Percentiles rank a stretch among this genome's conserved stretches.
Evolutionary conservation across 768 basidiomycete species (phyloP).

Genomic region (Cubamyces lactineus): DNA sequence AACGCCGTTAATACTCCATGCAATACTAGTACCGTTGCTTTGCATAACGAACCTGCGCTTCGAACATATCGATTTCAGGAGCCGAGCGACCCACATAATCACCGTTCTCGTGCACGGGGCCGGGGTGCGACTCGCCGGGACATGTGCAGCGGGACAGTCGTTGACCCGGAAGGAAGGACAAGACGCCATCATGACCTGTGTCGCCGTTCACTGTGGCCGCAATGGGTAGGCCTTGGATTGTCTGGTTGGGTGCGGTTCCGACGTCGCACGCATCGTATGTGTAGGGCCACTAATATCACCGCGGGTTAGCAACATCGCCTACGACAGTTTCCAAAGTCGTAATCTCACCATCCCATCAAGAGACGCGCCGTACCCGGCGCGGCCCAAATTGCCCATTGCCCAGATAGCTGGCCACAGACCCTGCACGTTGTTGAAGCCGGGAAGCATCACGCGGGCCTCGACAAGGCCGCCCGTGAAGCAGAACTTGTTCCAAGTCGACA

Average conservation of each 20-base stretch:
- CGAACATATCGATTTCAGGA: conserved; percentile 74
- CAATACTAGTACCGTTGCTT: conserved; percentile 49
- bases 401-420: conserved; percentile 60
- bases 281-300: conserved; percentile 59
- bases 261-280: conserved; percentile 79
- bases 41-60: conserved; percentile 67
- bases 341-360: conserved; percentile 52
- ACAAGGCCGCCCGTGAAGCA: conserved; percentile 87
- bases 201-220: conserved; percentile 66
- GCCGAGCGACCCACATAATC: conserved; percentile 64
- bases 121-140: conserved; percentile 51
- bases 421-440: conserved; percentile 65
- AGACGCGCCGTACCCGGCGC: conserved; percentile 72
- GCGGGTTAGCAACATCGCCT: conserved; percentile 4
- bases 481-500: conserved; percentile 76
- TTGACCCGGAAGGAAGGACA: conserved; percentile 51
- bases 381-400: conserved; percentile 63
- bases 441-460: conserved; percentile 64
- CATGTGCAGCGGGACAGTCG: conserved; percentile 53
- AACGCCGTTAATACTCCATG: conserved; percentile 77
- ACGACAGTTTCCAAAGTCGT: background rate
- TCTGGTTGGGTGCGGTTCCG: conserved; percentile 83
- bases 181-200: conserved; percentile 40
- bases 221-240: conserved; percentile 62
- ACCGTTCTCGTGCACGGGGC: conserved; percentile 56